These are phyloP conservation scores for Neurospora sp. DNA, from an alignment of 495 filamentous ascomycete genomes.

Conservation along the genomic window DNA sequence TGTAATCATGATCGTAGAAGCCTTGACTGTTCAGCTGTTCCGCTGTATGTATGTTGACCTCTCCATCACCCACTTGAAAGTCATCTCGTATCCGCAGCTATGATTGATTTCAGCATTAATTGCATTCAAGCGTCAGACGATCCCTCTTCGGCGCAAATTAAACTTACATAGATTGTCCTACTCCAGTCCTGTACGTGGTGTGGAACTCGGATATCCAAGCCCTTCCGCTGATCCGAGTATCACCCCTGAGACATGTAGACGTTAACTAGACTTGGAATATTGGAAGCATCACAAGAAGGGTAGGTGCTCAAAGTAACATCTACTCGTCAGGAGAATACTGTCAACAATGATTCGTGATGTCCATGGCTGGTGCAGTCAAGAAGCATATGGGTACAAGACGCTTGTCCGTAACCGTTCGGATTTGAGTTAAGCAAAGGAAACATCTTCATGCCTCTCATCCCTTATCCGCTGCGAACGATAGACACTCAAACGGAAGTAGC, in stretches of 20 bases:
- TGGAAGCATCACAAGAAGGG: background rate
- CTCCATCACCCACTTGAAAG: background rate
- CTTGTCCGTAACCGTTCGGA: background rate
- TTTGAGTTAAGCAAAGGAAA: background rate
- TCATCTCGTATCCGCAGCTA: background rate
- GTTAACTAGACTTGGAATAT: background rate
- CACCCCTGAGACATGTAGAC: background rate
- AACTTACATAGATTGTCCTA: background rate
- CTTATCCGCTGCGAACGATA: background rate
- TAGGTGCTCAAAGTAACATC: background rate
- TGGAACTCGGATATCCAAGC: background rate
- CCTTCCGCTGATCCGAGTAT: background rate
- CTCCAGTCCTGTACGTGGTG: background rate
- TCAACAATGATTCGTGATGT: background rate
- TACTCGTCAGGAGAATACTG: background rate
- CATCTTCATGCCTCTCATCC: background rate
- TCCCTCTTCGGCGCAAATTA: background rate
- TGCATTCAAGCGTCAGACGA: background rate
- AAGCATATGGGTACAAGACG: background rate
- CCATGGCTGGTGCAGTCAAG: background rate
- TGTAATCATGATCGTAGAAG: background rate
- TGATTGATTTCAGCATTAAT: background rate
- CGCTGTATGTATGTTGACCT: background rate
- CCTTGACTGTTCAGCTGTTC: background rate
- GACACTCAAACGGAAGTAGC: background rate